These are phyloP conservation scores for Volvox africanus DNA, from an alignment of 139 green algal genomes.

Conservation along the genomic window DNA sequence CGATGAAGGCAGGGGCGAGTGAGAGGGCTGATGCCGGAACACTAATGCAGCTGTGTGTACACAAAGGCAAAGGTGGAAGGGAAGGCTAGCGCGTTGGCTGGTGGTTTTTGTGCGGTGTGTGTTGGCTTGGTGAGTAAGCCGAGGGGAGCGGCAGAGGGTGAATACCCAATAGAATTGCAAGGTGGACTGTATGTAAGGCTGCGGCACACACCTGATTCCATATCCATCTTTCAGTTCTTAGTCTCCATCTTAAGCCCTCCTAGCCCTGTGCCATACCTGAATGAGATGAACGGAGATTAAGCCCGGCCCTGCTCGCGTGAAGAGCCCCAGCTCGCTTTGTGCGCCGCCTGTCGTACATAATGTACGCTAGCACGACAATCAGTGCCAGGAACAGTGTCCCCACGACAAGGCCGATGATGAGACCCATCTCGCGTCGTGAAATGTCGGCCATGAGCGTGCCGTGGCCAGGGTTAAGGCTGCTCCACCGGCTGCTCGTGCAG, in stretches of 20 bases:
- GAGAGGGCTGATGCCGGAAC: not conserved
- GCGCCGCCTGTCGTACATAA: constrained; percentile 3
- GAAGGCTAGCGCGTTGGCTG: too few species aligned
- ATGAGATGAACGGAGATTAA: not conserved
- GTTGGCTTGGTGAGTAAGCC: too few species aligned
- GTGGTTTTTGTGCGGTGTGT: too few species aligned
- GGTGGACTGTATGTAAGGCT: too few species aligned
- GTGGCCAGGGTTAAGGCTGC: not conserved
- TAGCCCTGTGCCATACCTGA: too few species aligned
- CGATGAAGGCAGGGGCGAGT: not conserved
- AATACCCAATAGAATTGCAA: too few species aligned
- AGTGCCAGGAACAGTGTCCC: constrained; percentile 12
- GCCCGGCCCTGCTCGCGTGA: not conserved
- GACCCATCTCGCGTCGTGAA: not conserved
- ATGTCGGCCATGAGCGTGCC: constrained; percentile 9
- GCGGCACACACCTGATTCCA: not conserved
- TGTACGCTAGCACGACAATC: constrained; percentile 1
- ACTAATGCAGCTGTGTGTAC: not conserved
- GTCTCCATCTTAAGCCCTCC: too few species aligned
- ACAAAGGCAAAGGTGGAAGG: not conserved
- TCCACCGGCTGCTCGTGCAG: too few species aligned
- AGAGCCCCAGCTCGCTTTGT: not conserved
- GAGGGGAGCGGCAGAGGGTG: too few species aligned
- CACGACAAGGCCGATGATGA: constrained; percentile 31
- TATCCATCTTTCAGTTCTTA: not conserved